phyloP scores from a whole-genome alignment of 2,329 filamentous ascomycete species.

The Chrysoporthe puriensis region DNA sequence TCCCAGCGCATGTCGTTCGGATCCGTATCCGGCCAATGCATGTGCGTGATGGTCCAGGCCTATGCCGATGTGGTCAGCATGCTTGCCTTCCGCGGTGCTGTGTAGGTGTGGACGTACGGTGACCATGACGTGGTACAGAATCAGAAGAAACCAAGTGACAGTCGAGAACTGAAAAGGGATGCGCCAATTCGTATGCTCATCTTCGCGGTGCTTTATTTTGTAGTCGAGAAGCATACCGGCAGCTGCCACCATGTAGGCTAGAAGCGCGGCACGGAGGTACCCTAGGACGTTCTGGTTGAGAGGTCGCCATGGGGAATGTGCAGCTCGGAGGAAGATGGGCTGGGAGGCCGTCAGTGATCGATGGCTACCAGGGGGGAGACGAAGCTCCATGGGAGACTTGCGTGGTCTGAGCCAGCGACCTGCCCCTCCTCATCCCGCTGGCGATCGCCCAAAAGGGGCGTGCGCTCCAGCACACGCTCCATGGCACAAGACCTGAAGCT shows the following conservation, averaged over 20 bases:
- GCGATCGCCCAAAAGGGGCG: conserved; percentile 29
- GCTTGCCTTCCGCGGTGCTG: too few relatives aligned
- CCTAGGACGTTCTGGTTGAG: conserved; percentile 52
- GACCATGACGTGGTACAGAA: conserved; percentile 49
- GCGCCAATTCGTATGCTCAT: conserved; percentile 44
- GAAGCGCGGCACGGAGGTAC: conserved; percentile 45
- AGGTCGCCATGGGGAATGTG: conserved; percentile 54
- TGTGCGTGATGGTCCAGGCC: conserved; percentile 56
- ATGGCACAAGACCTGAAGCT: conserved; percentile 22
- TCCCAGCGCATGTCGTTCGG: conserved; percentile 42
- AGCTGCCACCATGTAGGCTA: conserved; percentile 48
- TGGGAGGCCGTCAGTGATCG: conserved; percentile 34
- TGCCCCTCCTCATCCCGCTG: conserved; percentile 27
- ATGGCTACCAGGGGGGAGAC: neutral
- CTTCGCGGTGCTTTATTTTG: conserved; percentile 46
- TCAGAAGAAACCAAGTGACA: conserved; percentile 47
- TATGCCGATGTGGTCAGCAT: neutral
- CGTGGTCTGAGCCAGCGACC: conserved; percentile 34
- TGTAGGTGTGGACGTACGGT: conserved; percentile 45
- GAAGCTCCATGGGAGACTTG: conserved; percentile 29
- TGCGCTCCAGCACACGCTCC: conserved; percentile 29
- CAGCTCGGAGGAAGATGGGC: conserved; percentile 56
- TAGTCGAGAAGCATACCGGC: conserved; percentile 49
- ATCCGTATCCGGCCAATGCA: conserved; percentile 50
- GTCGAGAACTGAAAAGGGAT: conserved; percentile 55